phyloP scores from a whole-genome alignment of 371 early-diverging fungal genomes.

The Rhizopus microsporus region DNA sequence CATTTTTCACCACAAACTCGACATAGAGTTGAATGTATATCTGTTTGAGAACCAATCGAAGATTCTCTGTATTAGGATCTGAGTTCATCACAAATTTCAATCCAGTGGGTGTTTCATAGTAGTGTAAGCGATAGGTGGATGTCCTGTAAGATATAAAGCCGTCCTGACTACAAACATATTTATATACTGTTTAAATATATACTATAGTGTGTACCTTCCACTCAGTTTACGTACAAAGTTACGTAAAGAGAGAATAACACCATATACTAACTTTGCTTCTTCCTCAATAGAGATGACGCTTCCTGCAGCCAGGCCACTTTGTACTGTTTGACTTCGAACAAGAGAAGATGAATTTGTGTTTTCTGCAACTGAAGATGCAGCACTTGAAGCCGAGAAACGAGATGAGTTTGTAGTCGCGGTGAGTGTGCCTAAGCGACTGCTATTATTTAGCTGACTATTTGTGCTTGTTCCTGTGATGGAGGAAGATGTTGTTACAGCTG shows the following conservation, averaged over 20 bases:
- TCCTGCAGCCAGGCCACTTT: conserved; percentile 50
- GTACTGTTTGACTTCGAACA: conserved; percentile 24
- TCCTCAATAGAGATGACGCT: conserved; percentile 78
- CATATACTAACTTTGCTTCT: conserved; percentile 92
- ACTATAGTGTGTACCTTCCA: conserved; percentile 33
- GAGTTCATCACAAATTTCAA: conserved; percentile 88
- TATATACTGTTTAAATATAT: not conserved
- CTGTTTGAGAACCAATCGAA: conserved; percentile 72
- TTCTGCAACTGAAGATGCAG: conserved; percentile 34
- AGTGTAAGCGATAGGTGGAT: conserved; percentile 84
- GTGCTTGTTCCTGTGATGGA: conserved; percentile 23
- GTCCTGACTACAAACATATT: conserved; percentile 49
- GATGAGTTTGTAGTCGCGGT: conserved; percentile 30
- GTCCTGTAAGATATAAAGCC: conserved; percentile 83
- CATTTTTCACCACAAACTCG: conserved; percentile 87
- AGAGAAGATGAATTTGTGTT: conserved; percentile 26
- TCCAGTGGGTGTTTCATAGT: conserved; percentile 85
- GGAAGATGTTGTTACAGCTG: conserved; percentile 21
- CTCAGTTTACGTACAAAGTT: conserved; percentile 85
- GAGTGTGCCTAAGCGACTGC: conserved; percentile 32
- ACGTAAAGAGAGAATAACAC: conserved; percentile 84
- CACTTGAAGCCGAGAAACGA: conserved; percentile 42
- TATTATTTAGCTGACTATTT: conserved; percentile 33
- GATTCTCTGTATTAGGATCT: conserved; percentile 69
- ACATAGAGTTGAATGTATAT: conserved; percentile 89